Conservation (phyloP, 352 stramenopile species). For the Phytophthora meadii region DNA sequence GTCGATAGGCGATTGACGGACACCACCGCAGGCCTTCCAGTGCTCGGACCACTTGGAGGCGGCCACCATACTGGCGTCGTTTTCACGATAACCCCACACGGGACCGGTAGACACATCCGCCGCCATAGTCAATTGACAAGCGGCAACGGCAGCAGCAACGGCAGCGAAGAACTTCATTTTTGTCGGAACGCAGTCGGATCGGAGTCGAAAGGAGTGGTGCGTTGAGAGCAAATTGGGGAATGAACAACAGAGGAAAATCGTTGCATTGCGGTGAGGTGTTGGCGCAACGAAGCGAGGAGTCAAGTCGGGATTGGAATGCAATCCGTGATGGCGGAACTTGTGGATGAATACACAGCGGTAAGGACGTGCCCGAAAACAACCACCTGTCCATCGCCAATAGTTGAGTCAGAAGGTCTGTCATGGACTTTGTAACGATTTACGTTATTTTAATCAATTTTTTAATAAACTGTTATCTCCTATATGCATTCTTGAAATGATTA, state of each 20-base stretch:
- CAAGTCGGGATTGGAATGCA: conserved; percentile 13
- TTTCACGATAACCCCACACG: conserved; percentile 40
- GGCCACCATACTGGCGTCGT: conserved; percentile 33
- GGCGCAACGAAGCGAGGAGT: conserved; percentile 16
- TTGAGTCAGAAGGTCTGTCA: conserved; percentile 10
- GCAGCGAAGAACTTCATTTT: conserved; percentile 36
- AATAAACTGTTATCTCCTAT: background rate
- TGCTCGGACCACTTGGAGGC: conserved; percentile 33
- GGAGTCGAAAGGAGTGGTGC: conserved; percentile 20
- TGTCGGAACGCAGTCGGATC: conserved; percentile 15
- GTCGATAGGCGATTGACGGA: conserved; percentile 54
- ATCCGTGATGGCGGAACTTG: conserved; percentile 19
- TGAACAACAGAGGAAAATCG: conserved; percentile 8
- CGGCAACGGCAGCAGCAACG: conserved; percentile 25
- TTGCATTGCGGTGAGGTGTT: conserved; percentile 14
- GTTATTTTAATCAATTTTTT: background rate
- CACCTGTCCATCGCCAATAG: conserved; percentile 15
- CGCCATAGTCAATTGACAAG: conserved; percentile 20
- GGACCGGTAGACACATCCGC: conserved; percentile 15
- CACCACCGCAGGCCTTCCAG: conserved; percentile 35
- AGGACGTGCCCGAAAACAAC: conserved; percentile 7
- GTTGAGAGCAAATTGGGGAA: conserved; percentile 28
- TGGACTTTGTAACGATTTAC: conserved; percentile 1
- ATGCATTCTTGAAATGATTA: background rate
- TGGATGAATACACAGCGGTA: conserved; percentile 11